Conservation (phyloP, 495 filamentous ascomycete genomes). For the Podospora pseudoanserina region DNA sequence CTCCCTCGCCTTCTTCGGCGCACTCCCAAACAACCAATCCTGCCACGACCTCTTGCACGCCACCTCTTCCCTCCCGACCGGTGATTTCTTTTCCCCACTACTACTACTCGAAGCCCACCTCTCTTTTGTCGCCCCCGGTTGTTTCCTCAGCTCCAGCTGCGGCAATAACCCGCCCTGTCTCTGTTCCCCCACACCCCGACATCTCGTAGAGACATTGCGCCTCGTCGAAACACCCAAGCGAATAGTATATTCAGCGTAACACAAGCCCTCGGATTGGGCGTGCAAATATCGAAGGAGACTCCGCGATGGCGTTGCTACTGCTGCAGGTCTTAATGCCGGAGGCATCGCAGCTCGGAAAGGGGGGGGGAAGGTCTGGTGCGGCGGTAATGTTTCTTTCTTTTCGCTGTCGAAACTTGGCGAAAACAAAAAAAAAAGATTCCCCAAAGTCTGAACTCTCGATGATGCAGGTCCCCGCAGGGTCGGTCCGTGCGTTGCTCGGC, state of each 20-base stretch:
- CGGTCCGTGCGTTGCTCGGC: neutral
- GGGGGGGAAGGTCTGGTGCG: neutral
- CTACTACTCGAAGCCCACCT: conserved; percentile 14
- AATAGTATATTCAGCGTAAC: conserved; percentile 30
- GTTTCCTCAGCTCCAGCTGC: conserved; percentile 33
- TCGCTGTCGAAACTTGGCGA: neutral
- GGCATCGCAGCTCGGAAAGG: conserved; percentile 28
- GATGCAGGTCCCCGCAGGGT: neutral
- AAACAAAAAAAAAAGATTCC: neutral
- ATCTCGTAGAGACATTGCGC: conserved; percentile 26
- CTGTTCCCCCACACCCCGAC: conserved; percentile 15
- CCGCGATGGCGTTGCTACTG: conserved; percentile 47
- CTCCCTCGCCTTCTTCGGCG: conserved; percentile 31
- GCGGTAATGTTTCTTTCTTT: neutral
- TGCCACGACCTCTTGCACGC: conserved; percentile 45
- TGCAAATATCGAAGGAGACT: conserved; percentile 60
- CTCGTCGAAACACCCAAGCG: conserved; percentile 11
- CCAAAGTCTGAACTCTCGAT: neutral
- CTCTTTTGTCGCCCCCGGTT: conserved; percentile 15
- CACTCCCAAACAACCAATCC: conserved; percentile 52
- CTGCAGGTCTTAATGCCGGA: conserved; percentile 36
- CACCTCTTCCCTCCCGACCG: conserved; percentile 34
- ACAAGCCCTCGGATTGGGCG: conserved; percentile 54
- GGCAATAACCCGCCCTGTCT: conserved; percentile 44
- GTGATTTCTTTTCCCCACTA: conserved; percentile 30